Conservation (phyloP, 1,284 basidiomycete genomes). For the Ceratobasidium sp. region DNA sequence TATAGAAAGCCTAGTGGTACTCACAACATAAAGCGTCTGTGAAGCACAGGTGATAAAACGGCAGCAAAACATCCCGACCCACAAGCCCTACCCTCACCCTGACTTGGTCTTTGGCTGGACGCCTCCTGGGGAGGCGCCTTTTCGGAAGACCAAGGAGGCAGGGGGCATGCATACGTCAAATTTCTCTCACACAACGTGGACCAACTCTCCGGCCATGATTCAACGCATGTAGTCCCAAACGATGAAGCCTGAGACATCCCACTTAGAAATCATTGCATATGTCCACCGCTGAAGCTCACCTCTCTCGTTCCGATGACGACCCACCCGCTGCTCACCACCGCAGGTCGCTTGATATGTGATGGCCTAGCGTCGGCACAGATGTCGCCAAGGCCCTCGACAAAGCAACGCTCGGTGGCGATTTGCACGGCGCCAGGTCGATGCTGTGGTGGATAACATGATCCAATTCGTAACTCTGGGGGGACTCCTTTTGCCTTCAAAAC, state of each 20-base stretch:
- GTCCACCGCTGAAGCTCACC: neutral
- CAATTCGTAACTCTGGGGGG: neutral
- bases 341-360: neutral
- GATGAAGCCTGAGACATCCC: neutral
- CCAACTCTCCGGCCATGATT: neutral
- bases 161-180: neutral
- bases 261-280: neutral
- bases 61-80: slow-evolving; percentile 14
- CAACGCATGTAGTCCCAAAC: neutral
- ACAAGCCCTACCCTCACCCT: neutral
- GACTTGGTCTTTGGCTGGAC: neutral
- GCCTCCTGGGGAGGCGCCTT: neutral
- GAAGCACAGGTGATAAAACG: neutral
- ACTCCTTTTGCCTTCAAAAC: neutral
- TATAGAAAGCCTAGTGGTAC: neutral
- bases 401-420: neutral
- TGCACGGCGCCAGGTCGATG: neutral
- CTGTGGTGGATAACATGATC: neutral
- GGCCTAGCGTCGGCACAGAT: slow-evolving; percentile 4
- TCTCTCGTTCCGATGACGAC: neutral
- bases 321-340: neutral
- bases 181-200: neutral
- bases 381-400: neutral
- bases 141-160: neutral
- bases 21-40: neutral